A percentile compares a stretch with the other conserved stretches of the same genome.
Conservation (phyloP, 495 filamentous ascomycete species). For the Bryoglossum gracile region DNA sequence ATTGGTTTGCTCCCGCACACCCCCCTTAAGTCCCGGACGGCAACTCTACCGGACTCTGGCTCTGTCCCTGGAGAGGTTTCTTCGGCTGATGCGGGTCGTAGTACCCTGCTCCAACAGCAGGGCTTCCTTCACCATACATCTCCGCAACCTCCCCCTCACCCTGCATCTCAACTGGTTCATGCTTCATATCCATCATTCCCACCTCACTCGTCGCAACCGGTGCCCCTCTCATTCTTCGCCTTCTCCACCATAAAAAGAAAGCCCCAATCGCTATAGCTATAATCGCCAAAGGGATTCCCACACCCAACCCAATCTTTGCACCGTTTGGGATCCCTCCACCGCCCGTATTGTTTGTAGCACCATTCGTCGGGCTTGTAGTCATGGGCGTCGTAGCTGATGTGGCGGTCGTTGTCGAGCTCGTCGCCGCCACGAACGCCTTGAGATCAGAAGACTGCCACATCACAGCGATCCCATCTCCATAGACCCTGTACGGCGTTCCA, state of each 20-base stretch:
- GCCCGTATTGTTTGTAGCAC: background rate
- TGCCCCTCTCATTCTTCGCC: background rate
- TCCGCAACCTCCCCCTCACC: background rate
- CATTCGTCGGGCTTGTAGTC: background rate
- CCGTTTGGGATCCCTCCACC: background rate
- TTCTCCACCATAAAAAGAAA: background rate
- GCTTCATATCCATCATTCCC: background rate
- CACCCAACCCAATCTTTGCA: constrained; percentile 5
- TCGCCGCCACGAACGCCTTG: background rate
- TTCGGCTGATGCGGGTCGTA: background rate
- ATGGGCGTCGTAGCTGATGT: background rate
- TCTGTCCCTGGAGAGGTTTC: background rate
- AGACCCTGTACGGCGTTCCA: background rate
- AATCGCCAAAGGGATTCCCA: constrained; percentile 3
- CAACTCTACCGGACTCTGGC: background rate
- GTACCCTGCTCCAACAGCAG: background rate
- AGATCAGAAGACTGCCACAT: background rate
- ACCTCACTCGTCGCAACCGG: background rate
- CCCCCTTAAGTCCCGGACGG: too few relatives aligned
- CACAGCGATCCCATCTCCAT: constrained; percentile 3
- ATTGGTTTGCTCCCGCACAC: too few relatives aligned
- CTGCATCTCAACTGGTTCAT: background rate
- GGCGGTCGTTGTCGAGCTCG: background rate
- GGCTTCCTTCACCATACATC: too few relatives aligned
- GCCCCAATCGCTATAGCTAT: background rate